Conservation (phyloP, 352 stramenopile genomes). For the Pythium rhizo-oryzae region DNA sequence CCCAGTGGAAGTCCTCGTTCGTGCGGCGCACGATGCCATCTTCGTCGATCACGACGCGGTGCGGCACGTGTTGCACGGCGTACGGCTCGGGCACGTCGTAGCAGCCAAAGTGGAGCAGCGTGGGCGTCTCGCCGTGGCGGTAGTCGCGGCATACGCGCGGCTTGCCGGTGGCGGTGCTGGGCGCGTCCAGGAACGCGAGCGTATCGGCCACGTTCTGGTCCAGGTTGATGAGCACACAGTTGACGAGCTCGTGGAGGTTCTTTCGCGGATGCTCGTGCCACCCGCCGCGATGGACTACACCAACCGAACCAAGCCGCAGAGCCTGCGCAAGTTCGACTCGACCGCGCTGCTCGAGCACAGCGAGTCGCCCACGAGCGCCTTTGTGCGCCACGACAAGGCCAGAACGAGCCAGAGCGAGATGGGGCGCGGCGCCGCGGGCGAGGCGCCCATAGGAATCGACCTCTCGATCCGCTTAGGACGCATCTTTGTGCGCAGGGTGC, state of each 20-base stretch:
- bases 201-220: conserved; percentile 46
- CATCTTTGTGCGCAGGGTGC: background rate
- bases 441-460: background rate
- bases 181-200: conserved; percentile 49
- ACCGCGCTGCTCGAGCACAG: background rate
- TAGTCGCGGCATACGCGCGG: conserved; percentile 58
- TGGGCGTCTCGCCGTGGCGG: conserved; percentile 43
- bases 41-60: conserved; percentile 53
- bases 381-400: background rate
- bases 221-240: conserved; percentile 67
- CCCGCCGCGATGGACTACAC: too few relatives aligned
- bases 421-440: too few relatives aligned
- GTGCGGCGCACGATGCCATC: conserved; percentile 53
- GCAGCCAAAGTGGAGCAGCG: conserved; percentile 57
- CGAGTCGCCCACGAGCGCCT: background rate
- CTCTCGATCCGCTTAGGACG: background rate
- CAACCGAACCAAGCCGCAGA: too few relatives aligned
- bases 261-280: too few relatives aligned
- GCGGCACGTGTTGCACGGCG: conserved; percentile 48
- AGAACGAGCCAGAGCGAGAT: background rate
- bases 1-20: conserved; percentile 61
- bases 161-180: conserved; percentile 39
- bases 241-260: conserved; percentile 41
- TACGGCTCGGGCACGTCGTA: conserved; percentile 58
- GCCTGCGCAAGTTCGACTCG: background rate